Evolutionary conservation across 2,329 filamentous ascomycete species (phyloP).

Genomic region (Aspergillus spinulosporus): DNA sequence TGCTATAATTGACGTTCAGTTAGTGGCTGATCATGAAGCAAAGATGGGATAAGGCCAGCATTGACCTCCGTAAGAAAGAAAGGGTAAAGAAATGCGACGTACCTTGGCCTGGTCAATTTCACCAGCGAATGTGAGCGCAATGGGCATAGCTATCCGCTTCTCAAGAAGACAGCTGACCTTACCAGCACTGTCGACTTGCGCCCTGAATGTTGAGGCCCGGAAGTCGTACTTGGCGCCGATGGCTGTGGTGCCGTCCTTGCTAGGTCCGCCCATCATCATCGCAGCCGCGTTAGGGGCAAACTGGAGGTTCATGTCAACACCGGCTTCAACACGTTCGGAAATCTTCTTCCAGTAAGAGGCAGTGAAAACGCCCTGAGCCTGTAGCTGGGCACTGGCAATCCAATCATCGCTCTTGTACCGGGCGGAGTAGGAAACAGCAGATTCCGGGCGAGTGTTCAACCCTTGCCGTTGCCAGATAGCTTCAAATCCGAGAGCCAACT

Average conservation of each 20-base stretch:
- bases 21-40: constrained; percentile 10
- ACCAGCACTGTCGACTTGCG: constrained; percentile 91
- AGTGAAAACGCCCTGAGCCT: constrained; percentile 83
- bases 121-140: constrained; percentile 91
- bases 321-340: constrained; percentile 93
- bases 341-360: constrained; percentile 92
- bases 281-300: constrained; percentile 66
- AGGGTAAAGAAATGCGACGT: constrained; percentile 44
- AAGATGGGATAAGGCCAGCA: not conserved
- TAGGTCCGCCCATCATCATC: constrained; percentile 72
- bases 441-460: constrained; percentile 83
- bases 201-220: constrained; percentile 89
- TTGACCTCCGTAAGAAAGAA: not conserved
- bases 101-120: constrained; percentile 97
- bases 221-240: constrained; percentile 98
- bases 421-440: constrained; percentile 83
- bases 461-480: constrained; percentile 89
- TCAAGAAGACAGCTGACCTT: constrained; percentile 91
- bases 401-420: constrained; percentile 91
- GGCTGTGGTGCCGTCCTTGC: constrained; percentile 86
- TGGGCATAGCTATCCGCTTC: constrained; percentile 90
- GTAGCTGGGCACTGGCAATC: constrained; percentile 87
- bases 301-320: constrained; percentile 89
- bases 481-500: constrained; percentile 84
- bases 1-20: constrained; percentile 58